A percentile compares a stretch with the other conserved stretches of the same genome.
Conservation (phyloP, 164 flowering plant genomes). For the Amborella trichopoda region DNA sequence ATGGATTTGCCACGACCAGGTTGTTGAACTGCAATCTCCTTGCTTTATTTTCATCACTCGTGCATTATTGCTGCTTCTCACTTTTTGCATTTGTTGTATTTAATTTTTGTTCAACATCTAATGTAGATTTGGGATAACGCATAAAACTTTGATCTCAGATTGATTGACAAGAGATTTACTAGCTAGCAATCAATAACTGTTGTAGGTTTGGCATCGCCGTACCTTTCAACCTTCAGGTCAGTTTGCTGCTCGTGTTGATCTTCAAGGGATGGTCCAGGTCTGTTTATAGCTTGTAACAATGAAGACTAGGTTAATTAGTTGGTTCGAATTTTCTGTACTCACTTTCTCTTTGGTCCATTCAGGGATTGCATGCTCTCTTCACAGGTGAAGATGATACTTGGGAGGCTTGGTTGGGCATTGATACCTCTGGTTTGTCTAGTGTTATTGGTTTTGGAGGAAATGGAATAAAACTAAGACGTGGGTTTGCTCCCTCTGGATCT, state of each 20-base stretch:
- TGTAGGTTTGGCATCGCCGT: constrained; percentile 90
- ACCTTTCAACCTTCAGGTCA: constrained; percentile 95
- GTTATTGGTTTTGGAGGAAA: constrained; percentile 46
- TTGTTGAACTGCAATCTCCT: no score
- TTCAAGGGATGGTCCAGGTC: constrained; percentile 82
- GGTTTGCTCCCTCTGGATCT: constrained; percentile 64
- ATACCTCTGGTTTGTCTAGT: constrained; percentile 60
- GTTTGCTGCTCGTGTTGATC: constrained; percentile 93
- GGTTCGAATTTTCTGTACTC: constrained; percentile 1
- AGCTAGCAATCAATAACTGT: no score
- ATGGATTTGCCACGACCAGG: no score
- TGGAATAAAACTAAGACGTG: constrained; percentile 81
- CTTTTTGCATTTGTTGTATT: no score
- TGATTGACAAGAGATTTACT: no score
- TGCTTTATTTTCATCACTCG: no score
- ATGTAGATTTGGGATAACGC: no score
- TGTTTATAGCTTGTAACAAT: constrained; percentile 6
- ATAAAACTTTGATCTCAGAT: no score
- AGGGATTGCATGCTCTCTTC: constrained; percentile 97
- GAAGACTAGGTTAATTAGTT: neutral
- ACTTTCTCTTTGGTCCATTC: constrained; percentile 7
- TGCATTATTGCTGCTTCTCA: no score
- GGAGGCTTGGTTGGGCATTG: constrained; percentile 90
- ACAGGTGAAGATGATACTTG: constrained; percentile 98
- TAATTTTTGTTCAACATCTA: no score